Conservation (phyloP, 2,329 filamentous ascomycete genomes). For the Blastomyces parvus region DNA sequence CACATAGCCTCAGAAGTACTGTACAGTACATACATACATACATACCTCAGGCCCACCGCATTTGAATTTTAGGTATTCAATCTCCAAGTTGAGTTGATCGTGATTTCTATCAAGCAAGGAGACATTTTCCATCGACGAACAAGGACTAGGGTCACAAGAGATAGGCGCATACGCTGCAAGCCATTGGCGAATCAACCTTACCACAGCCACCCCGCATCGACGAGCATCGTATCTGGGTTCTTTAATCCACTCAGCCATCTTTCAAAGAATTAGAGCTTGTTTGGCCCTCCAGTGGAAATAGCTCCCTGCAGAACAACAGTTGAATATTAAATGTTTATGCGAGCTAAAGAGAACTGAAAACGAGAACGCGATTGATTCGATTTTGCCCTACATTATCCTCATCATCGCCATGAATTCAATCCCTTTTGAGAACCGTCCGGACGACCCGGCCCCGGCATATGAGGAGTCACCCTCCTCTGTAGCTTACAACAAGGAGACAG, state of each 20-base stretch:
- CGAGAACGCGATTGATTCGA: background rate
- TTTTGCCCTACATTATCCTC: background rate
- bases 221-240: background rate
- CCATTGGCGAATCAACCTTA: slow-evolving; percentile 4
- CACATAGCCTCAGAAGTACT: background rate
- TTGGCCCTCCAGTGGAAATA: background rate
- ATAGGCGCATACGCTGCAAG: background rate
- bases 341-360: background rate
- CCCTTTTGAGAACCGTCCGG: slow-evolving; percentile 12
- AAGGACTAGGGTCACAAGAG: background rate
- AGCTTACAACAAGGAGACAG: slow-evolving; percentile 14
- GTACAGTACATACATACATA: background rate
- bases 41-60: background rate
- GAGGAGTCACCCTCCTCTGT: slow-evolving; percentile 23
- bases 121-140: background rate
- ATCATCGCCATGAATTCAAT: slow-evolving; percentile 3
- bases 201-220: background rate
- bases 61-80: background rate
- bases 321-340: background rate
- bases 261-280: background rate
- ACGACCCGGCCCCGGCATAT: slow-evolving; percentile 26
- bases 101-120: background rate
- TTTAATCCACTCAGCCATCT: background rate
- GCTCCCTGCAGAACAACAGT: background rate
- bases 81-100: background rate